Base-by-base conservation (phyloP, 495 filamentous ascomycete species). In the Antarctomyces pellizariae region DNA sequence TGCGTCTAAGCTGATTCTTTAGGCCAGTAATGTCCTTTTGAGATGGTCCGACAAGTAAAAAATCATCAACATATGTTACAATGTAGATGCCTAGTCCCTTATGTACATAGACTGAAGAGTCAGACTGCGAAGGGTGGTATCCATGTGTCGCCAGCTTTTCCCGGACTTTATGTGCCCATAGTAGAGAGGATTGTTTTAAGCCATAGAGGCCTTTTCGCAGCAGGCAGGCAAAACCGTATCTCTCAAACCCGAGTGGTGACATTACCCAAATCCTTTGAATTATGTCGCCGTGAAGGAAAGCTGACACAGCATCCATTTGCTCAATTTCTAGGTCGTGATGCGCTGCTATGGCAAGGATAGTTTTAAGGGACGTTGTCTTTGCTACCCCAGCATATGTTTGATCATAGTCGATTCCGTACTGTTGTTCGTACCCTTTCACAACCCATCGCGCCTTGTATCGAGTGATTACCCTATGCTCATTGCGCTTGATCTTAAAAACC, bases 241-340 rank as follows among this genome's bases (percentile, higher is more conserved):
- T 12, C 25, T 14, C 23, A 12, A 21, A 34, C 5, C 35, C 38
- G 18, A 38, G 26, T 3, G 39, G 43, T 24, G 29, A 36, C 22
- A 35, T 12, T 9, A 48, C 31, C 16, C 36, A 48, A 17, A 48
- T 35, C 11, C 38, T 30, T 9, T 47, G 7, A 4, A 34, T 12
- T 0, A 44, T 22, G 20, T 34, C 26, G 7, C 32, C 30, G 21
- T 46, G 36, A 1, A 48, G 32, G 26, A 46, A 49, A 0, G 44
- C 41, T n/a, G 36, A 44, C 22, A 39, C 42, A 6, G 49, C 34
- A 22, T 50, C 41, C 27, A 47, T 36, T 31, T 50, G 27, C 11
- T 47, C 8, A n/a, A 44, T 41, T 11, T 44, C 30, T 15, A 28
- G 32, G 21, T 31, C 36, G 9, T 38, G 13, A 3, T 24, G 26